Evolutionary conservation across 2,329 filamentous ascomycete species (phyloP).

Genomic region (Annulohypoxylon truncatum): DNA sequence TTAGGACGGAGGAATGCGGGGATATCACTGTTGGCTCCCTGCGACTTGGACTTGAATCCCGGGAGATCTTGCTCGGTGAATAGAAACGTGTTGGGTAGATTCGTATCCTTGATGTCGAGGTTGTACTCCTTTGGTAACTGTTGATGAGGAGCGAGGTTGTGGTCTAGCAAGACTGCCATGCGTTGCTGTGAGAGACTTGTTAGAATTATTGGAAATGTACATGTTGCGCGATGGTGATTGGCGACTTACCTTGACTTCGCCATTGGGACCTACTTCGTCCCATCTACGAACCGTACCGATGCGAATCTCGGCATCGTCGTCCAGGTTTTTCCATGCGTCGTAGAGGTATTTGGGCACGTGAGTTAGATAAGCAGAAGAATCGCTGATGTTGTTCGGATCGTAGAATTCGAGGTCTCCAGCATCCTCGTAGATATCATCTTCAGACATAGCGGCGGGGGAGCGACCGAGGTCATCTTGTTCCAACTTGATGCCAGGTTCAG

Average conservation of each 20-base stretch:
- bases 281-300: conserved; percentile 78
- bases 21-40: conserved; percentile 68
- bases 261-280: conserved; percentile 65
- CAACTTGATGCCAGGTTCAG: conserved; percentile 49
- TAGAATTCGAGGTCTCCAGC: conserved; percentile 69
- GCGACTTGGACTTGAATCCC: conserved; percentile 74
- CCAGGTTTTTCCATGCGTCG: conserved; percentile 80
- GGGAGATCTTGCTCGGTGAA: conserved; percentile 95
- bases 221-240: neutral
- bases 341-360: conserved; percentile 84
- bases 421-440: conserved; percentile 76
- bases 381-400: conserved; percentile 55
- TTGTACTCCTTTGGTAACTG: conserved; percentile 89
- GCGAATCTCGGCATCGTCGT: conserved; percentile 84
- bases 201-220: neutral
- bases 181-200: conserved; percentile 50
- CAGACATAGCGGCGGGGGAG: conserved; percentile 60
- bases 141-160: conserved; percentile 74
- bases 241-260: conserved; percentile 51
- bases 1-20: conserved; percentile 65
- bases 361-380: conserved; percentile 72
- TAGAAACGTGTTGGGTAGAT: conserved; percentile 87
- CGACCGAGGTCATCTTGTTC: conserved; percentile 59
- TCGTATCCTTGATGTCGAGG: conserved; percentile 71
- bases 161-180: conserved; percentile 75